Evolutionary conservation across 2,329 filamentous ascomycete genomes (phyloP), one percentile per base, ranked within the genome.

Genomic region (Leptographium galeiforme): DNA sequence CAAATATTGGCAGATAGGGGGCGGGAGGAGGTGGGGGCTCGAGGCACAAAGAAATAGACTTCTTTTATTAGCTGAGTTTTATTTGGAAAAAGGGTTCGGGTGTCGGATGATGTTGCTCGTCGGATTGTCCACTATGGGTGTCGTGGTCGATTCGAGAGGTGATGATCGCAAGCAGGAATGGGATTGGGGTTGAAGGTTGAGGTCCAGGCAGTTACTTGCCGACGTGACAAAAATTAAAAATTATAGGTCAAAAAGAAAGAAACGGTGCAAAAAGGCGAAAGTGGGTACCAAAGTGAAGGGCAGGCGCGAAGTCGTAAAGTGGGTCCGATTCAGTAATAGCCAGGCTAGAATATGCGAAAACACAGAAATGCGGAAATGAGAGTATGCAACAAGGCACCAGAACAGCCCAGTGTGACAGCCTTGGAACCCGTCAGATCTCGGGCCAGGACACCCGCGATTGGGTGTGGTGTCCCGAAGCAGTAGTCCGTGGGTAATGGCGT

Each of bases 201-300:
- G 36, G 19, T 38, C n/a, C 48, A 32, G 48, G 34, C 33, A 39
- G 11, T 40, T n/a, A 19, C 19, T 40, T 50, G 19, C 19, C 13
- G 48, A 50, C 36, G 34, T 40, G 34, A 51, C 25, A 44, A 51
- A 44, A 34, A 47, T 25, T 25, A 44, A 51, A 52, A 52, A 46
- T 14, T 19, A 46, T 13, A 32, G 19, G 19, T 19, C 41, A 36
- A 25, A 18, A 48, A 34, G 14, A 41, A 52, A 48, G 33, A 36
- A 47, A 52, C 14, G 18, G 36, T 30, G 39, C 25, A 34, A 25
- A 25, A 18, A 52, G 33, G 18, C 4, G n/a, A 43, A 41, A 19
- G 44, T n/a, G 39, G 13, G 7, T 2, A 12, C 13, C 12, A 43
- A 12, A 11, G 33, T 44, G 16, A 51, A 38, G 49, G 39, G 48